A percentile compares a stretch with the other conserved stretches of the same genome.
These are phyloP conservation scores for Malus hybrid DNA, from an alignment of 331 rosid genomes.

Conservation along the genomic window DNA sequence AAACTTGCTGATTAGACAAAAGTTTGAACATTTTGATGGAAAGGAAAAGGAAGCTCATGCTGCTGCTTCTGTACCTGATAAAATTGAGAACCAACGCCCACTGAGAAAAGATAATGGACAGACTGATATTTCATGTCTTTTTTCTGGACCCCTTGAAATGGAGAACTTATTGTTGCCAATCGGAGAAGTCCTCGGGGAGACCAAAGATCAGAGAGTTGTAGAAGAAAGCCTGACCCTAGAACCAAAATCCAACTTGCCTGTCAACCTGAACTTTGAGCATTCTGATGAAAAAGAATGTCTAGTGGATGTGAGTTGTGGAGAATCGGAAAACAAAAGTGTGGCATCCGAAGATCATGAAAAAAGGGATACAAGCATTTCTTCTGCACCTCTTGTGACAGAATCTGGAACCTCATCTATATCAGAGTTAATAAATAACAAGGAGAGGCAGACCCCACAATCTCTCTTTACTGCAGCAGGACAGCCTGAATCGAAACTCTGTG, in stretches of 20 bases:
- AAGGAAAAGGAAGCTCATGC: background rate
- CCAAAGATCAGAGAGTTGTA: constrained; percentile 14
- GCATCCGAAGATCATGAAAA: background rate
- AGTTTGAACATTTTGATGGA: constrained; percentile 7
- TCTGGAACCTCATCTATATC: constrained; percentile 23
- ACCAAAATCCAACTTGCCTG: constrained; percentile 11
- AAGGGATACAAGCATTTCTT: constrained; percentile 18
- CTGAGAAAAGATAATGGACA: background rate
- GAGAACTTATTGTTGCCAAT: constrained; percentile 8
- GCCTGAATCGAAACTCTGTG: constrained; percentile 21
- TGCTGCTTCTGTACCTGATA: constrained; percentile 6
- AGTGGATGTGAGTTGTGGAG: constrained; percentile 8
- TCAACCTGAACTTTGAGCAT: constrained; percentile 11
- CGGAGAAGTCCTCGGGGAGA: constrained; percentile 15
- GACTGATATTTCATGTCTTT: constrained; percentile 1
- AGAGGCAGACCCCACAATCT: constrained; percentile 29
- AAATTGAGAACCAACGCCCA: constrained; percentile 18
- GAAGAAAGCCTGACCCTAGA: constrained; percentile 14
- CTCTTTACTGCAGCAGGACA: constrained; percentile 8
- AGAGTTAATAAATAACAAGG: constrained; percentile 16
- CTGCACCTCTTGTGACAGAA: constrained; percentile 13
- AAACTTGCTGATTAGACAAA: constrained; percentile 6
- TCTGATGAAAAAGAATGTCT: constrained; percentile 14
- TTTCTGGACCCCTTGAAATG: background rate
- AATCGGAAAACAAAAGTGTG: constrained; percentile 5